Evolutionary conservation across 805 yeast species (phyloP).

Genomic region (Starmerella powellii): DNA sequence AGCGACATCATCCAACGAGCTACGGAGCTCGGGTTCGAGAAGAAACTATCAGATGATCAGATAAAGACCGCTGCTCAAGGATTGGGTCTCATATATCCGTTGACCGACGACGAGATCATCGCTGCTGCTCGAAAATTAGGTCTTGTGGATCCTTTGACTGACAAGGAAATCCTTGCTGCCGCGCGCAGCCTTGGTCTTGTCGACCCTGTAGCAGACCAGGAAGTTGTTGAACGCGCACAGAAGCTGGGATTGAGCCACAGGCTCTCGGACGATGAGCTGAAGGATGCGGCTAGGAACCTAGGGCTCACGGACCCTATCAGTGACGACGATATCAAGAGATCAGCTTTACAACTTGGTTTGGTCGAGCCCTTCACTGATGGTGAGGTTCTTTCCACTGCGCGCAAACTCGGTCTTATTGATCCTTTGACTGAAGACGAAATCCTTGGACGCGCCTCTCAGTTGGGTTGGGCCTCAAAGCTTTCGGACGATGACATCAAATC

Average conservation of each 20-base stretch:
- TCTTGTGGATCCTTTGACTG: conserved; percentile 7
- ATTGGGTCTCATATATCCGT: conserved; percentile 15
- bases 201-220: conserved; percentile 5
- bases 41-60: conserved; percentile 9
- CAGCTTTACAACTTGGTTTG: conserved; percentile 24
- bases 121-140: conserved; percentile 23
- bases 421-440: conserved; percentile 10
- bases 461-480: conserved; percentile 14
- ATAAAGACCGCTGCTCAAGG: conserved; percentile 8
- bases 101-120: conserved; percentile 1
- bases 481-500: conserved; percentile 37
- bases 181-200: conserved; percentile 11
- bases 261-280: conserved; percentile 9
- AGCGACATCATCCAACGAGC: conserved; percentile 13
- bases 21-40: conserved; percentile 8
- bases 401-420: conserved; percentile 12
- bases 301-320: conserved; percentile 49
- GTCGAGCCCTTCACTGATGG: conserved; percentile 11
- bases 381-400: conserved; percentile 12
- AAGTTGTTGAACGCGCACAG: conserved; percentile 16
- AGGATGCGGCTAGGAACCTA: conserved; percentile 62
- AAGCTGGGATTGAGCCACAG: conserved; percentile 22
- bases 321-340: conserved; percentile 38
- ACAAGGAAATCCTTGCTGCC: conserved; percentile 33
- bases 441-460: conserved; percentile 6